phyloP scores from a whole-genome alignment of 129 eudicot species.

The Escallonia rubra region DNA sequence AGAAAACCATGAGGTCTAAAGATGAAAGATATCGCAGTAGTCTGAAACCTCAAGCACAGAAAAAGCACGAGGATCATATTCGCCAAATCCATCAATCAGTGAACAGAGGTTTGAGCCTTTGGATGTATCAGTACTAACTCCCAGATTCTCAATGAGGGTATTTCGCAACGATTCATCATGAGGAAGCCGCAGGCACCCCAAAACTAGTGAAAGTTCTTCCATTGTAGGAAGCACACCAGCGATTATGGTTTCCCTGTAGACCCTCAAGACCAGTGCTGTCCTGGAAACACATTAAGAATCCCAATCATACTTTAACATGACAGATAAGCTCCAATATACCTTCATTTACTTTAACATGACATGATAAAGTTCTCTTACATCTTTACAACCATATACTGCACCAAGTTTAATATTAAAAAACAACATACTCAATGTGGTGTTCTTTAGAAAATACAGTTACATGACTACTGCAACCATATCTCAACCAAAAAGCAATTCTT shows the following conservation, averaged over 20 bases:
- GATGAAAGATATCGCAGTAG: not conserved
- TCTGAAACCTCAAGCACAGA: conserved; percentile 73
- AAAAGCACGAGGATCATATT: conserved; percentile 91
- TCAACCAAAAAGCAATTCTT: no score
- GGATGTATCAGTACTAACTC: conserved; percentile 45
- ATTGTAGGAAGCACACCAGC: conserved; percentile 69
- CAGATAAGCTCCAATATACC: no score
- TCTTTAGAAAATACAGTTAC: no score
- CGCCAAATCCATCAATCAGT: conserved; percentile 91
- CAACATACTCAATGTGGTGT: no score
- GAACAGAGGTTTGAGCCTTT: conserved; percentile 64
- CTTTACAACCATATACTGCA: no score
- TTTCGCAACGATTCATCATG: conserved; percentile 57
- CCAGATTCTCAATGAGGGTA: conserved; percentile 75
- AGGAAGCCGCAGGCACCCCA: conserved; percentile 92
- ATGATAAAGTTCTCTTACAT: no score
- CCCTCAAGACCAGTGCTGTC: conserved; percentile 75
- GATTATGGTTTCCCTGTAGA: conserved; percentile 76
- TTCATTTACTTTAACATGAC: no score
- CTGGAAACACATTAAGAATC: conserved; percentile 36
- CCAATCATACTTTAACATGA: no score
- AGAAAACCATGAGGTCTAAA: not conserved
- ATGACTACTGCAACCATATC: no score
- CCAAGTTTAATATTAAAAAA: no score
- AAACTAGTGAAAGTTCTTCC: conserved; percentile 74